These are phyloP conservation scores for Candida xyloterini DNA, from an alignment of 805 yeast genomes.

Conservation along the genomic window DNA sequence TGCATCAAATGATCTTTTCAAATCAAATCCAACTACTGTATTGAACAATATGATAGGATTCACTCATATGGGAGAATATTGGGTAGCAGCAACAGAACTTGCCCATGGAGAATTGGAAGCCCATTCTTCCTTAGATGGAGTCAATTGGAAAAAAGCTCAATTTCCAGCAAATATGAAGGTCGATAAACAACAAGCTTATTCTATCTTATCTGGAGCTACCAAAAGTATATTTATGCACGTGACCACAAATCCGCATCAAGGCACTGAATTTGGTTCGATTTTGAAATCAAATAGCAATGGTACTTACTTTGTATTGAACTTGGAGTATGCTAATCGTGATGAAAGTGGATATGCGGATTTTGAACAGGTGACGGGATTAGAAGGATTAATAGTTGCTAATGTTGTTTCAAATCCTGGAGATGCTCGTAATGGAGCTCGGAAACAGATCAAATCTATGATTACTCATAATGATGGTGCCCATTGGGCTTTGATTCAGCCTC, in stretches of 20 bases:
- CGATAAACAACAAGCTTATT: conserved; percentile 63
- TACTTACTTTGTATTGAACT: conserved; percentile 67
- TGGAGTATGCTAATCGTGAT: conserved; percentile 72
- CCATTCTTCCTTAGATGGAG: conserved; percentile 71
- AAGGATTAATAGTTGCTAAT: conserved; percentile 78
- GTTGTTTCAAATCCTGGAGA: conserved; percentile 54
- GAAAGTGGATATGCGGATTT: conserved; percentile 76
- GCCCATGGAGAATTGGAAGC: conserved; percentile 55
- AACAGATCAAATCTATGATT: conserved; percentile 63
- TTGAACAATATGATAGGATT: conserved; percentile 64
- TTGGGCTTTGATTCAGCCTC: conserved; percentile 73
- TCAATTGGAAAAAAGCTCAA: conserved; percentile 65
- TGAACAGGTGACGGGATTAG: conserved; percentile 77
- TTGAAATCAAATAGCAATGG: conserved; percentile 88
- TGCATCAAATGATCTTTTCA: conserved; percentile 52
- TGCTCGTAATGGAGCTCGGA: conserved; percentile 43
- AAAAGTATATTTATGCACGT: conserved; percentile 76
- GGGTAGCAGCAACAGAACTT: conserved; percentile 63
- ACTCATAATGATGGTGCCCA: conserved; percentile 87
- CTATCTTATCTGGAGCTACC: conserved; percentile 67
- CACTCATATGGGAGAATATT: conserved; percentile 63
- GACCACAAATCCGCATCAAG: conserved; percentile 52
- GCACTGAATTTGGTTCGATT: conserved; percentile 69
- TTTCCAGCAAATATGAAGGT: conserved; percentile 67
- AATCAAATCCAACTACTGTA: conserved; percentile 32